Evolutionary conservation across 2,329 filamentous ascomycete genomes (phyloP), one percentile per base, ranked within the genome.

Genomic region (Arthrobotrys sinensis): DNA sequence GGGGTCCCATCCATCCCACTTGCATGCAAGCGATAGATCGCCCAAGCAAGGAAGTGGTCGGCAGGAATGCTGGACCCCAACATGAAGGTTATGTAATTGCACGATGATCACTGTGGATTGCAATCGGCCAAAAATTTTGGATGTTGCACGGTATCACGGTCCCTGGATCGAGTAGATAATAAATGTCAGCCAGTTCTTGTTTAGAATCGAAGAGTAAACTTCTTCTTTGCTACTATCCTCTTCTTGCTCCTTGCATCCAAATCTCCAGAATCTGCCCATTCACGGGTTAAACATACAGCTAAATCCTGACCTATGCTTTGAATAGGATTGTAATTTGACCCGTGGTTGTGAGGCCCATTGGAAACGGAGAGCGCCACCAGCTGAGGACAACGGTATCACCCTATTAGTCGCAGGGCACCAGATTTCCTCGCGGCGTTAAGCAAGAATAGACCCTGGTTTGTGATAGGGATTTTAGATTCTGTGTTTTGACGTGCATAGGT

Each of bases 401-500:
- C 46, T 57, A 38, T n/a, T 10, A n/a, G 55, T 60, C 19, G 34
- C 36, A 14, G 32, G 52, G 1, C 12, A 48, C 50, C 8, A 40
- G 45, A 6, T 46, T 46, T 16, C 16, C 16, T 40, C 63, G 28
- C 75, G 75, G 75, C 75, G 75, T 78, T 72, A 78, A 77, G 66
- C 60, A 77, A 78, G 53, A 78, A 70, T 34, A 10, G 16, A 43
- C 65, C 73, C 66, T 62, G 63, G 72, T 66, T 45, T 45, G 46
- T 55, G 55, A 63, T 63, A 76, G 66, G 48, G 53, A 68, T 68
- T 62, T 38, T 64, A 45, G 19, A 60, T 63, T 50, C 64, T 66
- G 64, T 67, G 67, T 72, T 72, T 71, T 71, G 67, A 68, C 67
- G 75, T 78, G 67, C 67, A 68, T 72, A 68, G 63, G 32, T 70